Percentiles rank a stretch among this genome's conserved stretches.
Evolutionary conservation across 192 early-diverging fungal genomes (phyloP).

Genomic region (Funneliformis geosporum): DNA sequence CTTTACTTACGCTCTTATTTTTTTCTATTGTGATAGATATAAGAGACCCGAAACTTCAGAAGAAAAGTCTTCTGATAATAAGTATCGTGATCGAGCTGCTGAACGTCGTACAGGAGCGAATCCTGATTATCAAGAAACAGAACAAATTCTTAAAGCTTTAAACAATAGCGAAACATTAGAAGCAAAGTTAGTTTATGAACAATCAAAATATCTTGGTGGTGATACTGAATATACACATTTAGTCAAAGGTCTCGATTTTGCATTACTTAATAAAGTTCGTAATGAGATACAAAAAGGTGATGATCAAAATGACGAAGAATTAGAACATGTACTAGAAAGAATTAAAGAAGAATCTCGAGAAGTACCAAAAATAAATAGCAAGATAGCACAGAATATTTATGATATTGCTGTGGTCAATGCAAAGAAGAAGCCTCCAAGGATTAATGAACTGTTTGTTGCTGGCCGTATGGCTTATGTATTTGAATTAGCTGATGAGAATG

Average conservation of each 20-base stretch:
- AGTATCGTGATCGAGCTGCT: conserved; percentile 92
- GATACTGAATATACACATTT: conserved; percentile 86
- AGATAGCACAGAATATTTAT: conserved; percentile 53
- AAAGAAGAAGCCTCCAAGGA: conserved; percentile 42
- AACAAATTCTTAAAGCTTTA: conserved; percentile 54
- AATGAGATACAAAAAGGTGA: conserved; percentile 51
- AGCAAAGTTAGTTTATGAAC: conserved; percentile 62
- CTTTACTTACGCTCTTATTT: neutral
- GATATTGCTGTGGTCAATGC: conserved; percentile 43
- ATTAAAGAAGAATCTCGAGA: conserved; percentile 49
- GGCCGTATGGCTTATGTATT: conserved; percentile 80
- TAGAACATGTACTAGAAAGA: conserved; percentile 41
- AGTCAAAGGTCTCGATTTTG: conserved; percentile 90
- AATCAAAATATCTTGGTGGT: conserved; percentile 89
- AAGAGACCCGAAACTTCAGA: conserved; percentile 36
- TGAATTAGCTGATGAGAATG: conserved; percentile 54
- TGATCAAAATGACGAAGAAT: conserved; percentile 41
- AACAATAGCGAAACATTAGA: conserved; percentile 47
- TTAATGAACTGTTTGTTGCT: conserved; percentile 72
- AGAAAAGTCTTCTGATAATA: conserved; percentile 30
- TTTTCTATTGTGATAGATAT: conserved; percentile 21
- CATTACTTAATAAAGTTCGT: conserved; percentile 73
- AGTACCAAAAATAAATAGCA: conserved; percentile 42
- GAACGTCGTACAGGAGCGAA: conserved; percentile 78
- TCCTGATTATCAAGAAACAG: conserved; percentile 65